Percentiles rank a stretch among this genome's conserved stretches.
These are phyloP conservation scores for Vinca minor DNA, from an alignment of 257 asterid genomes.

Conservation along the genomic window DNA sequence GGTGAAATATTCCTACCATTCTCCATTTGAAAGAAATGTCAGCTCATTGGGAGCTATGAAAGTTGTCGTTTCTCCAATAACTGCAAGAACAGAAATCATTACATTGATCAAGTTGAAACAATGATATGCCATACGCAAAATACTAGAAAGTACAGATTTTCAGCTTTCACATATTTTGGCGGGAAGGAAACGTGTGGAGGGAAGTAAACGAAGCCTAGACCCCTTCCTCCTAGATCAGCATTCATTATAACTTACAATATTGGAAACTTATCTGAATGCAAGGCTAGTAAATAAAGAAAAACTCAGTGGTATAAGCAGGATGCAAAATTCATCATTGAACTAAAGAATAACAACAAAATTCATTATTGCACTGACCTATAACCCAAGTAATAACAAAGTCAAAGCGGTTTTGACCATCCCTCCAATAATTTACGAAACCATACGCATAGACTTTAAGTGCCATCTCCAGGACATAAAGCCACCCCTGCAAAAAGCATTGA, in stretches of 20 bases:
- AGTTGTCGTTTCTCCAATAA: slow-evolving; percentile 88
- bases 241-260: neutral
- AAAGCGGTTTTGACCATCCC: slow-evolving; percentile 93
- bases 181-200: neutral
- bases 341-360: neutral
- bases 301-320: neutral
- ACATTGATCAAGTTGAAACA: slow-evolving; percentile 1
- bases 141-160: neutral
- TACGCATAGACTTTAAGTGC: slow-evolving; percentile 68
- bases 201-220: neutral
- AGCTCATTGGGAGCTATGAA: slow-evolving; percentile 56
- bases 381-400: slow-evolving; percentile 94
- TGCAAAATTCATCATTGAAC: no score
- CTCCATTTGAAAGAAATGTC: slow-evolving; percentile 91
- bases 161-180: neutral
- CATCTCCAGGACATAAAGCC: slow-evolving; percentile 95
- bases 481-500: slow-evolving; percentile 54
- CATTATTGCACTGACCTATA: slow-evolving; percentile 50
- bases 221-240: neutral
- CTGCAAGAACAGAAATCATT: slow-evolving; percentile 38
- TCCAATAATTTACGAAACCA: slow-evolving; percentile 91
- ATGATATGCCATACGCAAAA: neutral
- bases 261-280: neutral
- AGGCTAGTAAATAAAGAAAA: slow-evolving; percentile 1
- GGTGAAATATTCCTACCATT: slow-evolving; percentile 55